Conservation (phyloP, 2,329 filamentous ascomycete species). For the Neodidymelliopsis sp. region DNA sequence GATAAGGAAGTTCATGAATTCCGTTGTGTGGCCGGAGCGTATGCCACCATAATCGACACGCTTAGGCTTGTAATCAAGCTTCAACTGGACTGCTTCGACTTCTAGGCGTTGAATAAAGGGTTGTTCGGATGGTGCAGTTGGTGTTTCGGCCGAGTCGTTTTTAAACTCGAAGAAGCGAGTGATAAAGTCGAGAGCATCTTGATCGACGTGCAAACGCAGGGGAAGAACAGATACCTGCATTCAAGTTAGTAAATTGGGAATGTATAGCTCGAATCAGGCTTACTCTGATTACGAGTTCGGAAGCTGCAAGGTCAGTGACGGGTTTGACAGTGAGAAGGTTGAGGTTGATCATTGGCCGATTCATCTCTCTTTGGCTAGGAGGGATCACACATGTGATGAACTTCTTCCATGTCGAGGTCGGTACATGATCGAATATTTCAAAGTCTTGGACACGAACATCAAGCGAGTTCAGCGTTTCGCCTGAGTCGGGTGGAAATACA, state of each 20-base stretch:
- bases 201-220: constrained; percentile 90
- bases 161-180: constrained; percentile 98
- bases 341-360: constrained; percentile 87
- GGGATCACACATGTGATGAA: constrained; percentile 94
- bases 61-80: constrained; percentile 97
- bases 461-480: constrained; percentile 86
- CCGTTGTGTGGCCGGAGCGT: constrained; percentile 90
- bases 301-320: constrained; percentile 80
- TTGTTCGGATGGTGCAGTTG: constrained; percentile 68
- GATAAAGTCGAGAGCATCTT: constrained; percentile 96
- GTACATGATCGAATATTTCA: constrained; percentile 92
- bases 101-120: constrained; percentile 92
- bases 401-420: constrained; percentile 97
- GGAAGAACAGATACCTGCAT: constrained; percentile 73
- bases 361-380: constrained; percentile 83
- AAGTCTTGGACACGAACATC: constrained; percentile 83
- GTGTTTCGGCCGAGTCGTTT: constrained; percentile 67
- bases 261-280: constrained; percentile 56
- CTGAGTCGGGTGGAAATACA: constrained; percentile 76
- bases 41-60: constrained; percentile 95
- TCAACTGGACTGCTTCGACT: constrained; percentile 81
- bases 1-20: constrained; percentile 98
- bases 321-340: constrained; percentile 90
- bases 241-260: constrained; percentile 12
- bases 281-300: constrained; percentile 83